Conservation (phyloP, 768 basidiomycete species). For the Pleurotus eryngii region DNA sequence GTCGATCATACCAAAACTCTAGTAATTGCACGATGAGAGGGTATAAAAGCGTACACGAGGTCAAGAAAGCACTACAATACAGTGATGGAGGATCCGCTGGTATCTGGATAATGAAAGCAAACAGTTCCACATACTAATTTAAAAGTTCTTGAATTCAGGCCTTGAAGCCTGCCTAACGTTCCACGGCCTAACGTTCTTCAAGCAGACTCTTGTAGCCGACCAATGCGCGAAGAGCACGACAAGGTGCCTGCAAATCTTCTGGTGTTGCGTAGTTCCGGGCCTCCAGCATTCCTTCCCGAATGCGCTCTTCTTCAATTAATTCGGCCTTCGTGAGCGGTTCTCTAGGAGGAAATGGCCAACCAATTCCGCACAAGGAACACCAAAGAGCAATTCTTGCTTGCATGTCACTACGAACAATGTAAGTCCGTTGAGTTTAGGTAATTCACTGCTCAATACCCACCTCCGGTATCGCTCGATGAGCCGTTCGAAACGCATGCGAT, state of each 20-base stretch:
- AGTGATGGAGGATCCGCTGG: conserved; percentile 1
- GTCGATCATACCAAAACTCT: not conserved
- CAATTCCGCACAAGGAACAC: conserved; percentile 56
- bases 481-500: conserved; percentile 55
- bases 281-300: conserved; percentile 58
- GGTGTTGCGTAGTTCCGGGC: conserved; percentile 48
- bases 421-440: not conserved
- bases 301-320: conserved; percentile 61
- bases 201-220: conserved; percentile 48
- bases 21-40: not conserved
- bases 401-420: conserved; percentile 50
- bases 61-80: not conserved
- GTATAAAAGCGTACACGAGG: not conserved
- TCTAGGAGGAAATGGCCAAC: conserved; percentile 56
- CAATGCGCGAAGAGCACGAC: conserved; percentile 59
- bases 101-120: not conserved
- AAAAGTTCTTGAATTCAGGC: no score
- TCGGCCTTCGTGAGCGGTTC: conserved; percentile 69
- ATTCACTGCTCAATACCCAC: conserved; percentile 29
- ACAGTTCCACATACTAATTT: not conserved
- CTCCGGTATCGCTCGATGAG: conserved; percentile 54
- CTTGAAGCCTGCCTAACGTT: not conserved
- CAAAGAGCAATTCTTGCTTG: conserved; percentile 59
- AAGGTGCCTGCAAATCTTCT: conserved; percentile 51
- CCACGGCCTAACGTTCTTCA: not conserved